These are phyloP conservation scores for Eremomyces bilateralis DNA, from an alignment of 495 filamentous ascomycete species.

Conservation along the genomic window DNA sequence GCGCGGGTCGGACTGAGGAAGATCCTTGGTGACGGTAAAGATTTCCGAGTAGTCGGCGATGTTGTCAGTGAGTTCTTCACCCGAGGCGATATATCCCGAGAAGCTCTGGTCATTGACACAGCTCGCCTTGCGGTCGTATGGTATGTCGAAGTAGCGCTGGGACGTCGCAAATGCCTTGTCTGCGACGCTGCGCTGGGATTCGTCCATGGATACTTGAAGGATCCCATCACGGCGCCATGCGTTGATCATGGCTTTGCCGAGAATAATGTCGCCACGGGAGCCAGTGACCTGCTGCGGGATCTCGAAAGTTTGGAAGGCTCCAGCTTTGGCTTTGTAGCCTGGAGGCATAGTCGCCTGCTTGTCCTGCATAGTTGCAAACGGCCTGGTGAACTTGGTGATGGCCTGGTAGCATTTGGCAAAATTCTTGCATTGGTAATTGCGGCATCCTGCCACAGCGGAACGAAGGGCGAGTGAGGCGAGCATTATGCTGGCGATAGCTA, in stretches of 20 bases:
- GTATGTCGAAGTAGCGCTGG: conserved; percentile 19
- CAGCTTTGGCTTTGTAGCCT: conserved; percentile 15
- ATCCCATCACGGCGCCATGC: conserved; percentile 24
- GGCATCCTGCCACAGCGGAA: too few relatives aligned
- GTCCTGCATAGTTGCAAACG: not conserved
- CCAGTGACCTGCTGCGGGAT: conserved; percentile 17
- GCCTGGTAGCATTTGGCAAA: too few relatives aligned
- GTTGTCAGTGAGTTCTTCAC: conserved; percentile 26
- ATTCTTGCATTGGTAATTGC: too few relatives aligned
- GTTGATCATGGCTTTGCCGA: conserved; percentile 19
- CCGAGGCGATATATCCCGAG: conserved; percentile 25
- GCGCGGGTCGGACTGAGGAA: conserved; percentile 15
- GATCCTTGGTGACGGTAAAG: conserved; percentile 26
- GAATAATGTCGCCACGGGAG: conserved; percentile 9
- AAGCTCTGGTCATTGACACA: conserved; percentile 25
- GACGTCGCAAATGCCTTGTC: conserved; percentile 15
- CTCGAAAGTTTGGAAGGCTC: conserved; percentile 17
- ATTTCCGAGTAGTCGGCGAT: conserved; percentile 27
- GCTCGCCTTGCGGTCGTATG: conserved; percentile 17
- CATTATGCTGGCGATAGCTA: too few relatives aligned
- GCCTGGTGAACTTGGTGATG: too few relatives aligned
- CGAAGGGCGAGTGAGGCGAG: too few relatives aligned
- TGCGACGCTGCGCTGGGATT: conserved; percentile 10
- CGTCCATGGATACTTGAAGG: conserved; percentile 21
- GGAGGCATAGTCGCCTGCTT: conserved; percentile 14